Percentiles rank a stretch among this genome's conserved stretches.
phyloP scores from a whole-genome alignment of 192 early-diverging fungal species.

The Thamnidium elegans region DNA sequence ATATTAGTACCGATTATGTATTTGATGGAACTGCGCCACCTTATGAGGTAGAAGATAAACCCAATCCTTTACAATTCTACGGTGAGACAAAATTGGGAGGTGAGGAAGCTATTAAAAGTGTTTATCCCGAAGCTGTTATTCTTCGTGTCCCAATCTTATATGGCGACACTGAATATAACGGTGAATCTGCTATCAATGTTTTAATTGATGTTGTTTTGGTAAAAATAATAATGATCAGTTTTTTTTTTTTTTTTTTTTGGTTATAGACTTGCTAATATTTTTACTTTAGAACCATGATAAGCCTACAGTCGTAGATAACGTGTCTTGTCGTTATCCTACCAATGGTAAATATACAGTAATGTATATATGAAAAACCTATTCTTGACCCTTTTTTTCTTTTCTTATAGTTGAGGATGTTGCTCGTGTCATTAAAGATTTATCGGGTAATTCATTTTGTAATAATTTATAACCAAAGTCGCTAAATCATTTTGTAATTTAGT shows the following conservation, averaged over 20 bases:
- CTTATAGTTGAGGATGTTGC: conserved; percentile 64
- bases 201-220: conserved; percentile 66
- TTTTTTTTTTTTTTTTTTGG: neutral
- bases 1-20: conserved; percentile 91
- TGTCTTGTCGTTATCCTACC: conserved; percentile 75
- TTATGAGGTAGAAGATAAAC: conserved; percentile 63
- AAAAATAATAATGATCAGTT: neutral
- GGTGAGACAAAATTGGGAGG: conserved; percentile 78
- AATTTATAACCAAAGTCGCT: neutral
- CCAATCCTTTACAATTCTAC: conserved; percentile 84
- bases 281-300: conserved; percentile 40
- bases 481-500: conserved; percentile 21
- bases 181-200: conserved; percentile 76
- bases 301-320: conserved; percentile 62
- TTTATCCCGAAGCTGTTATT: conserved; percentile 58
- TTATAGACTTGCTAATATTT: too few species aligned
- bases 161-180: conserved; percentile 58
- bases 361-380: neutral
- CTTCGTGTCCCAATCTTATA: conserved; percentile 82
- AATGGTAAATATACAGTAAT: conserved; percentile 49
- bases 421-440: conserved; percentile 61
- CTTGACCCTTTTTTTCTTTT: neutral
- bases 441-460: conserved; percentile 30
- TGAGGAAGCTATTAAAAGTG: conserved; percentile 57
- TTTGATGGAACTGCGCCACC: conserved; percentile 86